A percentile compares a stretch with the other conserved stretches of the same genome.
phyloP scores from a whole-genome alignment of 257 asterid species.

The Voacanga thouarsii region DNA sequence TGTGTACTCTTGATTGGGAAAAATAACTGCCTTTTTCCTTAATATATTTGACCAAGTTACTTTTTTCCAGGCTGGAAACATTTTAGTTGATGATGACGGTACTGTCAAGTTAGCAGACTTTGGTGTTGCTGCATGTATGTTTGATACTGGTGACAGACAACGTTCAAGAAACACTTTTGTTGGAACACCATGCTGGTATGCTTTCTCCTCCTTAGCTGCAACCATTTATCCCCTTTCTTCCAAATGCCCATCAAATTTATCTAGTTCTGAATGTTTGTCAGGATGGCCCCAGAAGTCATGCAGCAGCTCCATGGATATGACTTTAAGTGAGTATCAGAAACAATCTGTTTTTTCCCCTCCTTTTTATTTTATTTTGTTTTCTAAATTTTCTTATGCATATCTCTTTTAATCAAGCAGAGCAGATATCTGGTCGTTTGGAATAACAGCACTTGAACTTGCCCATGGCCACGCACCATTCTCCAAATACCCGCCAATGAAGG shows the following conservation, averaged over 20 bases:
- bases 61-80: conserved; percentile 88
- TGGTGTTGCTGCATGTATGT: conserved; percentile 97
- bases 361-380: conserved; percentile 14
- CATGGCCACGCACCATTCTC: conserved; percentile 99
- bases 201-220: not conserved
- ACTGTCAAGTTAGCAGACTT: conserved; percentile 90
- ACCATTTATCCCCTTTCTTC: not conserved
- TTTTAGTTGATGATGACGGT: conserved; percentile 77
- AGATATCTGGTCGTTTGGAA: conserved; percentile 98
- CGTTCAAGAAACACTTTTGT: conserved; percentile 98
- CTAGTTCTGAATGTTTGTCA: conserved; percentile 26
- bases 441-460: conserved; percentile 99
- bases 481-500: conserved; percentile 99
- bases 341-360: not conserved
- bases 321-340: conserved; percentile 65
- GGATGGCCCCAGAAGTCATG: conserved; percentile 99
- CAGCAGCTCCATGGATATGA: conserved; percentile 98
- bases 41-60: conserved; percentile 4
- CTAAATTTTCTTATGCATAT: conserved; percentile 28
- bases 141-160: conserved; percentile 95
- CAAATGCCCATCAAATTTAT: not conserved
- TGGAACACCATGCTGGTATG: conserved; percentile 99
- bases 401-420: conserved; percentile 56
- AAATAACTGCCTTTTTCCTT: not conserved
- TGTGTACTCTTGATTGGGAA: not conserved